Percentiles rank a stretch among this genome's conserved stretches.
These are phyloP conservation scores for Asterochloris erici DNA, from an alignment of 139 green algal species.

Conservation along the genomic window DNA sequence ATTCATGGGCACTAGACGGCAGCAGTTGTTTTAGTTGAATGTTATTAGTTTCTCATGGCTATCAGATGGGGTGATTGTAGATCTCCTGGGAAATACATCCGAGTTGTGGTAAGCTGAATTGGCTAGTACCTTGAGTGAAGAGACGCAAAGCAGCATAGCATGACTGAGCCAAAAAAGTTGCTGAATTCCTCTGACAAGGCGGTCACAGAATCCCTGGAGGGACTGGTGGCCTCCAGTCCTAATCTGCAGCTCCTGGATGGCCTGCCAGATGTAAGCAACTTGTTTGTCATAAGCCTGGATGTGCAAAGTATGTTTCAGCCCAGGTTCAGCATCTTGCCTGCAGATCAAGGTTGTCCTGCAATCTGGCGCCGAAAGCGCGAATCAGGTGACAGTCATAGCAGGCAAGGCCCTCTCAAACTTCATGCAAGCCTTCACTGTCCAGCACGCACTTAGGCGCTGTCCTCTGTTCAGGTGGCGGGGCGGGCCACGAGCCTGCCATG, in stretches of 20 bases:
- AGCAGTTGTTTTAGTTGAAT: too few relatives aligned
- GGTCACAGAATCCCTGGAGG: conserved; percentile 42
- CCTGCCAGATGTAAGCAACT: conserved; percentile 31
- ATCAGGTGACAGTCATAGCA: conserved; percentile 56
- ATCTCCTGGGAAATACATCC: too few relatives aligned
- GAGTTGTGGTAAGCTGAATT: too few relatives aligned
- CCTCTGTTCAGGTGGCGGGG: conserved; percentile 56
- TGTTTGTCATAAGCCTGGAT: neutral
- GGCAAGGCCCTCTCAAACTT: conserved; percentile 17
- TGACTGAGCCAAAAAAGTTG: conserved; percentile 13
- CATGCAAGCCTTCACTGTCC: neutral
- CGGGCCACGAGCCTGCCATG: conserved; percentile 85
- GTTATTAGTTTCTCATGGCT: too few relatives aligned
- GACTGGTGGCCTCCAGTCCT: conserved; percentile 19
- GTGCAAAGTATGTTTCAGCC: neutral
- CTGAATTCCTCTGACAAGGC: conserved; percentile 13
- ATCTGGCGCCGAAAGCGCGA: neutral
- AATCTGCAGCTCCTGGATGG: conserved; percentile 46
- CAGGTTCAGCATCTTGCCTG: neutral
- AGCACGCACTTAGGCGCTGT: neutral
- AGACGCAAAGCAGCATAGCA: neutral
- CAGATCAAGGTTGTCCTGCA: conserved; percentile 53
- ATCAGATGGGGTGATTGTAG: too few relatives aligned
- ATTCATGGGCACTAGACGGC: too few relatives aligned
- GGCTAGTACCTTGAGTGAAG: too few relatives aligned